Evolutionary conservation across 1,284 basidiomycete species (phyloP).

Genomic region (Irpex rosettiformis): DNA sequence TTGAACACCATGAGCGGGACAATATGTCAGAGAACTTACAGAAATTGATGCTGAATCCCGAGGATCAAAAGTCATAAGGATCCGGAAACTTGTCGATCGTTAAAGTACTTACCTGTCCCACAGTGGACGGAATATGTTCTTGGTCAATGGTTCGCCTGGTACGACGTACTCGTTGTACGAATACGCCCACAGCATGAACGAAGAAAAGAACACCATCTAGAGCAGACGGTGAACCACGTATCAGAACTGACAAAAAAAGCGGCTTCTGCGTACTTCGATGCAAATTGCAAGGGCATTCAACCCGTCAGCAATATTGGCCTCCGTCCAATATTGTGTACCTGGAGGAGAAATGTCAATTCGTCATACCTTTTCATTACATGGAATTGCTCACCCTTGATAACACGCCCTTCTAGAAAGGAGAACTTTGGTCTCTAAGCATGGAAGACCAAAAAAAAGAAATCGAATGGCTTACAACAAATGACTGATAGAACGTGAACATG

Average conservation of each 20-base stretch:
- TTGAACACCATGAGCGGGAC: slow-evolving; percentile 6
- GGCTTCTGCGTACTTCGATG: slow-evolving; percentile 60
- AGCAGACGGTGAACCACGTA: neutral
- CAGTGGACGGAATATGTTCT: slow-evolving; percentile 60
- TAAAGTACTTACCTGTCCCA: slow-evolving; percentile 59
- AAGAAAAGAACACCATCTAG: slow-evolving; percentile 78
- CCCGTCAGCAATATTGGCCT: slow-evolving; percentile 77
- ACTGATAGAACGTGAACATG: slow-evolving; percentile 82
- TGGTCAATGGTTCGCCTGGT: slow-evolving; percentile 36
- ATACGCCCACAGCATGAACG: slow-evolving; percentile 82
- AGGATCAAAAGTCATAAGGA: neutral
- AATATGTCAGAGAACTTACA: slow-evolving; percentile 35
- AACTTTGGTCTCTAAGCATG: slow-evolving; percentile 41
- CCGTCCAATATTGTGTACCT: slow-evolving; percentile 78
- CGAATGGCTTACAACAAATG: slow-evolving; percentile 54
- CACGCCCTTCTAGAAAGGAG: slow-evolving; percentile 48
- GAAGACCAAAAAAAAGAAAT: neutral
- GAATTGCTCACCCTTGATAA: slow-evolving; percentile 50
- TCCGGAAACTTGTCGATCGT: too few species aligned
- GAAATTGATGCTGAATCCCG: slow-evolving; percentile 60
- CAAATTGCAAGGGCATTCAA: slow-evolving; percentile 79
- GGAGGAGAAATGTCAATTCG: slow-evolving; percentile 10
- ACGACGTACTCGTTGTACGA: slow-evolving; percentile 60
- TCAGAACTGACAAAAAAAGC: neutral
- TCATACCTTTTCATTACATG: neutral